phyloP scores from a whole-genome alignment of 2,329 filamentous ascomycete genomes.

The Myriosclerotinia duriaeana region DNA sequence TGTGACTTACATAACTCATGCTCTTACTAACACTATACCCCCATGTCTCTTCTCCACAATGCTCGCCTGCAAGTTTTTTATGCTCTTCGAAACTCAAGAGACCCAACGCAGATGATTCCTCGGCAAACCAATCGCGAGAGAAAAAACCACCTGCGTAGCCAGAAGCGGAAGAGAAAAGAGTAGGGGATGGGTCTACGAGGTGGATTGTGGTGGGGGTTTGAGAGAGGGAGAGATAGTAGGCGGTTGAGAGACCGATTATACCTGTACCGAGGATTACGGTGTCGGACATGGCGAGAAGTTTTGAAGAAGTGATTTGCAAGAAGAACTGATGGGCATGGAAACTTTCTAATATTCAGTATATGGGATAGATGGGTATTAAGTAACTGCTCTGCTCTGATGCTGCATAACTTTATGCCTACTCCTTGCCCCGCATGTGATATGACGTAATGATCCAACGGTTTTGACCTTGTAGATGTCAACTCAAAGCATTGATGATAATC shows the following conservation, averaged over 20 bases:
- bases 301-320: neutral
- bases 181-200: slow-evolving; percentile 55
- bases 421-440: neutral
- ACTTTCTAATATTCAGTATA: neutral
- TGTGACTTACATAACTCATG: slow-evolving; percentile 47
- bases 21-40: slow-evolving; percentile 60
- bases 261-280: slow-evolving; percentile 66
- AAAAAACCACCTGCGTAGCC: slow-evolving; percentile 74
- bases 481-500: neutral
- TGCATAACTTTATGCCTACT: neutral
- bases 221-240: slow-evolving; percentile 66
- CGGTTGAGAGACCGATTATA: slow-evolving; percentile 68
- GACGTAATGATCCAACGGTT: slow-evolving; percentile 2
- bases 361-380: neutral
- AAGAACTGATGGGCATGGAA: neutral
- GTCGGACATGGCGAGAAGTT: neutral
- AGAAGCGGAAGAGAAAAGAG: slow-evolving; percentile 71
- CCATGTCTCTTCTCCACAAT: slow-evolving; percentile 45
- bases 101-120: slow-evolving; percentile 57
- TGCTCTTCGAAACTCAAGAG: slow-evolving; percentile 70
- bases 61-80: slow-evolving; percentile 28
- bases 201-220: slow-evolving; percentile 51
- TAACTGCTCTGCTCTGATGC: neutral
- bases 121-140: slow-evolving; percentile 30
- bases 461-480: neutral